These are phyloP conservation scores for Plasmopara viticola DNA, from an alignment of 352 stramenopile genomes.

Conservation along the genomic window DNA sequence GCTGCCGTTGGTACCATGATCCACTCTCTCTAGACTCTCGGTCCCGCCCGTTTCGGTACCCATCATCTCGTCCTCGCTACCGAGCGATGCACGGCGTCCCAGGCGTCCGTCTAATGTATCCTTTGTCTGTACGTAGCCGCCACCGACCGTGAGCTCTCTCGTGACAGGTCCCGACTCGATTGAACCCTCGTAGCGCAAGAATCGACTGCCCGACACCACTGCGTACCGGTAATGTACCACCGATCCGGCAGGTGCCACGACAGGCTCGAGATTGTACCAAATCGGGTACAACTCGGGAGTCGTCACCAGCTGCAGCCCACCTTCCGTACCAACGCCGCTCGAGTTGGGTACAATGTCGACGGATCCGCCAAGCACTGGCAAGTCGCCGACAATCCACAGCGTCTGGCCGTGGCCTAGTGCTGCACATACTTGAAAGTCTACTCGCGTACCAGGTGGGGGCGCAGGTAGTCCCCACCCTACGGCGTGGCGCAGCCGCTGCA, in stretches of 20 bases:
- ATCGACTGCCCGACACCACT: conserved; percentile 71
- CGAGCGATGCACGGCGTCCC: conserved; percentile 13
- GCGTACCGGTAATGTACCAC: conserved; percentile 82
- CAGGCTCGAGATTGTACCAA: conserved; percentile 85
- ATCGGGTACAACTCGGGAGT: conserved; percentile 84
- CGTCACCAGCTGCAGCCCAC: conserved; percentile 72
- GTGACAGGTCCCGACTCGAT: conserved; percentile 28
- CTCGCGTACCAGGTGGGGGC: conserved; percentile 51
- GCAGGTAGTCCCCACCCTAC: conserved; percentile 63
- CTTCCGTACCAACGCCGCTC: conserved; percentile 29
- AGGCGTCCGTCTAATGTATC: conserved; percentile 61
- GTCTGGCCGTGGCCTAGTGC: conserved; percentile 70
- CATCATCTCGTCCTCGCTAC: conserved; percentile 15
- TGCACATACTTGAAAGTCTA: conserved; percentile 81
- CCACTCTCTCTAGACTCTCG: conserved; percentile 1
- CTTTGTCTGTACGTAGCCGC: conserved; percentile 61
- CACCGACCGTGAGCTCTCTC: conserved; percentile 49
- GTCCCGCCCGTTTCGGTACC: not conserved
- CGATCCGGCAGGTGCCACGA: conserved; percentile 54
- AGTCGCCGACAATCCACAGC: conserved; percentile 75
- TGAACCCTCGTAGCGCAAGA: conserved; percentile 67
- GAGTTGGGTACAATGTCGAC: conserved; percentile 48
- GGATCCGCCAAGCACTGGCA: conserved; percentile 58
- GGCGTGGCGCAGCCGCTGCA: conserved; percentile 75
- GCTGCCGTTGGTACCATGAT: conserved; percentile 3